Evolutionary conservation across 2,329 filamentous ascomycete species (phyloP).

Genomic region (Tolypocladium capitatum): DNA sequence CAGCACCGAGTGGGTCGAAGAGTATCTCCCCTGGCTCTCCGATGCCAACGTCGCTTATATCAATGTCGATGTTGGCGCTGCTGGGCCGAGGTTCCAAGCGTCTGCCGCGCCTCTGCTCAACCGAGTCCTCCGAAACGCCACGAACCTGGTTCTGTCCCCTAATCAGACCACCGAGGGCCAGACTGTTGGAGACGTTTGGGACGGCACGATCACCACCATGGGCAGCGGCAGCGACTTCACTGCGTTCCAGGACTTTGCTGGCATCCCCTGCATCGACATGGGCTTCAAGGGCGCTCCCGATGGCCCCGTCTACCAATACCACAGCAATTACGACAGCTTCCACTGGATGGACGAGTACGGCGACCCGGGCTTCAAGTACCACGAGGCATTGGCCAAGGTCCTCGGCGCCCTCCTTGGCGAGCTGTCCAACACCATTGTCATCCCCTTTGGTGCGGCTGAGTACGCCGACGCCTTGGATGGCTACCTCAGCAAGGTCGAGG

Average conservation of each 20-base stretch:
- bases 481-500: constrained; percentile 39
- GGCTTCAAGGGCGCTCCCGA: constrained; percentile 34
- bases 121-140: constrained; percentile 55
- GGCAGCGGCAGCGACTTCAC: constrained; percentile 64
- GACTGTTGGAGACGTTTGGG: constrained; percentile 58
- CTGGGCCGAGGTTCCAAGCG: constrained; percentile 49
- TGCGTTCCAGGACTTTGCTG: constrained; percentile 60
- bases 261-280: constrained; percentile 52
- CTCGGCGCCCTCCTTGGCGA: constrained; percentile 48
- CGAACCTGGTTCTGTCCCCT: constrained; percentile 49
- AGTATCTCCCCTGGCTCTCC: constrained; percentile 70
- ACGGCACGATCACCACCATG: constrained; percentile 48
- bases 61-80: constrained; percentile 68
- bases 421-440: constrained; percentile 46
- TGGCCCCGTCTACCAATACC: constrained; percentile 63
- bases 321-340: constrained; percentile 85
- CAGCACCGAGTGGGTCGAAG: constrained; percentile 87
- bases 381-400: constrained; percentile 52
- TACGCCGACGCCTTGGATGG: constrained; percentile 44
- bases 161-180: constrained; percentile 64
- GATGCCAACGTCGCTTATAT: constrained; percentile 66
- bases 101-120: constrained; percentile 65
- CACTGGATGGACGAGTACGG: constrained; percentile 78
- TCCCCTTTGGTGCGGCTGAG: constrained; percentile 50
- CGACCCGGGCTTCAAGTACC: constrained; percentile 55